These are phyloP conservation scores for Mortierella sp. DNA, from an alignment of 371 early-diverging fungal species.

Conservation along the genomic window DNA sequence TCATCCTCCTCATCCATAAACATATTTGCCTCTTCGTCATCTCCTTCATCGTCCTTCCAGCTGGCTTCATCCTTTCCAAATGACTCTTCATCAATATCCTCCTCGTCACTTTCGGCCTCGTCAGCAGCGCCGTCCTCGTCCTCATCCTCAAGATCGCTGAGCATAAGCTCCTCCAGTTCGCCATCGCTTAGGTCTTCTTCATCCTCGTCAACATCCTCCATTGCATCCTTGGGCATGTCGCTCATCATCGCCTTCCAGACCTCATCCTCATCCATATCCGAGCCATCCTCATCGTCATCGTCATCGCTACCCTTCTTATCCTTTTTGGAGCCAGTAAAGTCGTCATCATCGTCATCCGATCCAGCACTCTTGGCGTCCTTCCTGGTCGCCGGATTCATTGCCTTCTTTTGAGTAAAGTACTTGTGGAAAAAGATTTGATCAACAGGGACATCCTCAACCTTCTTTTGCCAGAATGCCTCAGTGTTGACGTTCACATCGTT, in stretches of 20 bases:
- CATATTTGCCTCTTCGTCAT: conserved; percentile 58
- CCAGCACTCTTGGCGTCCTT: conserved; percentile 58
- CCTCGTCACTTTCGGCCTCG: conserved; percentile 35
- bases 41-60: conserved; percentile 62
- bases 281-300: conserved; percentile 61
- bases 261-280: conserved; percentile 71
- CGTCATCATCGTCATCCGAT: conserved; percentile 58
- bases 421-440: conserved; percentile 89
- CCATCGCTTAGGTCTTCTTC: conserved; percentile 64
- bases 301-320: conserved; percentile 66
- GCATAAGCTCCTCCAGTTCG: conserved; percentile 68
- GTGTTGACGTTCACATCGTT: conserved; percentile 68
- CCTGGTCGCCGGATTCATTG: conserved; percentile 30
- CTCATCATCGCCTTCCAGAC: conserved; percentile 81
- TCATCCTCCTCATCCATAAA: conserved; percentile 51
- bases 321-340: conserved; percentile 45
- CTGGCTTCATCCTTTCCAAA: conserved; percentile 64
- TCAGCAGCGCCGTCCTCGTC: conserved; percentile 33
- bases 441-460: conserved; percentile 69
- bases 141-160: conserved; percentile 60
- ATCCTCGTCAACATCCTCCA: conserved; percentile 70
- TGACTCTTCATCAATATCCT: conserved; percentile 58
- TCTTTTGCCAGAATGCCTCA: conserved; percentile 70
- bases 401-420: conserved; percentile 77
- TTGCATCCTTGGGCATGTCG: conserved; percentile 74